Conservation (phyloP, 2,329 filamentous ascomycete species). For the Tolypocladium cylindrosporum region DNA sequence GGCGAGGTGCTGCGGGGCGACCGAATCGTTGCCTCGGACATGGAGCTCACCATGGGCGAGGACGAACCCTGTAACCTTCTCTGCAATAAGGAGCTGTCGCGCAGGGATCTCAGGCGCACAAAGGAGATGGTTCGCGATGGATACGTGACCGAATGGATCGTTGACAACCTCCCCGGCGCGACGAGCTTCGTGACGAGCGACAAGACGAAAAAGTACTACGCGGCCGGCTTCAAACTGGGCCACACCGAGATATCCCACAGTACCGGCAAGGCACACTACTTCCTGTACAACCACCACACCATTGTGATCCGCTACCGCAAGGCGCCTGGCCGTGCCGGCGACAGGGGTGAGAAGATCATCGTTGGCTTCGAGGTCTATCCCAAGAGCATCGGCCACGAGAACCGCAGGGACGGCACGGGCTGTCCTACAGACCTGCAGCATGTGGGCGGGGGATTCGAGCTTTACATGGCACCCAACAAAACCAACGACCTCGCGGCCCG, state of each 20-base stretch:
- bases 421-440: conserved; percentile 59
- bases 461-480: conserved; percentile 55
- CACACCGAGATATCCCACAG: conserved; percentile 56
- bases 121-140: conserved; percentile 65
- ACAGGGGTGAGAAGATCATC: conserved; percentile 65
- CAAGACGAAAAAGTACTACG: conserved; percentile 78
- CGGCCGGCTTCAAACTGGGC: conserved; percentile 80
- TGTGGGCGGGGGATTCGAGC: conserved; percentile 54
- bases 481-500: conserved; percentile 36
- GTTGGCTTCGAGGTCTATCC: conserved; percentile 87
- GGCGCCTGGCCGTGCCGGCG: conserved; percentile 58
- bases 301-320: conserved; percentile 71
- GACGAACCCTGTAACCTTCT: conserved; percentile 65
- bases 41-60: conserved; percentile 67
- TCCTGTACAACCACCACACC: conserved; percentile 81
- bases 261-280: conserved; percentile 55
- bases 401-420: conserved; percentile 50
- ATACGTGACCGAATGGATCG: conserved; percentile 88
- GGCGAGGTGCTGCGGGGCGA: conserved; percentile 83
- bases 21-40: conserved; percentile 74
- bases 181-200: conserved; percentile 84
- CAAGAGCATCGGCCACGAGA: conserved; percentile 61
- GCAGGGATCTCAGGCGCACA: conserved; percentile 55
- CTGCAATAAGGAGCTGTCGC: conserved; percentile 58
- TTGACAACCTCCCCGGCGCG: conserved; percentile 81